phyloP scores from a whole-genome alignment of 441 rosid genomes.

The Aleurites moluccanus region DNA sequence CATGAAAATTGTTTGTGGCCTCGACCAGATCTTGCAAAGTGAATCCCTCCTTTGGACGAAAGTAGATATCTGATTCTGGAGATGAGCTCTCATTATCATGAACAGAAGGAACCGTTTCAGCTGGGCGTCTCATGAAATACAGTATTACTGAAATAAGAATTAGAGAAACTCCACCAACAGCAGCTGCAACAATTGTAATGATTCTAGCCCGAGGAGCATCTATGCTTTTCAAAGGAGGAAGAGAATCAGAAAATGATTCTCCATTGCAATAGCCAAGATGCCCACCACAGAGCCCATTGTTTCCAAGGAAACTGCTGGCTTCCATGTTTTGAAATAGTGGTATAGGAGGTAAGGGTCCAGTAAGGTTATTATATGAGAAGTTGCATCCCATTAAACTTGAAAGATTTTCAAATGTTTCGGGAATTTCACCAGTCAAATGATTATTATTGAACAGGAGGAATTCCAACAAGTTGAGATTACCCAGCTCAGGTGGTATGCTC shows the following conservation, averaged over 20 bases:
- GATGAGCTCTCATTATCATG: conserved; percentile 52
- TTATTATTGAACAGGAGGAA: conserved; percentile 77
- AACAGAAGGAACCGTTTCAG: conserved; percentile 45
- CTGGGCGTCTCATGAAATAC: conserved; percentile 61
- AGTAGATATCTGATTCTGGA: conserved; percentile 67
- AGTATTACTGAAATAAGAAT: conserved; percentile 61
- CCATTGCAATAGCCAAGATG: conserved; percentile 56
- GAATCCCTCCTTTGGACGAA: conserved; percentile 81
- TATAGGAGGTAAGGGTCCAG: conserved; percentile 64
- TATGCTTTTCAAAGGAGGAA: conserved; percentile 31
- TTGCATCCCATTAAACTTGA: conserved; percentile 90
- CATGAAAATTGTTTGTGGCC: conserved; percentile 77
- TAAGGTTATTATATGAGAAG: conserved; percentile 84
- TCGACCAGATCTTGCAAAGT: conserved; percentile 73
- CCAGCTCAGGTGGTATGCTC: conserved; percentile 70
- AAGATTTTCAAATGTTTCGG: conserved; percentile 63
- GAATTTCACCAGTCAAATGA: conserved; percentile 76
- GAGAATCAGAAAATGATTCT: conserved; percentile 38
- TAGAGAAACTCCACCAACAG: conserved; percentile 76
- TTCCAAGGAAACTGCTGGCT: conserved; percentile 61
- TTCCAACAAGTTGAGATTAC: conserved; percentile 69
- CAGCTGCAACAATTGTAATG: conserved; percentile 54
- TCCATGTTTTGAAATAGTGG: conserved; percentile 76
- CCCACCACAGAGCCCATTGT: conserved; percentile 84
- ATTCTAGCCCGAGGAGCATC: conserved; percentile 54